Evolutionary conservation across 1,284 basidiomycete genomes (phyloP).

Genomic region (Somion occarium): DNA sequence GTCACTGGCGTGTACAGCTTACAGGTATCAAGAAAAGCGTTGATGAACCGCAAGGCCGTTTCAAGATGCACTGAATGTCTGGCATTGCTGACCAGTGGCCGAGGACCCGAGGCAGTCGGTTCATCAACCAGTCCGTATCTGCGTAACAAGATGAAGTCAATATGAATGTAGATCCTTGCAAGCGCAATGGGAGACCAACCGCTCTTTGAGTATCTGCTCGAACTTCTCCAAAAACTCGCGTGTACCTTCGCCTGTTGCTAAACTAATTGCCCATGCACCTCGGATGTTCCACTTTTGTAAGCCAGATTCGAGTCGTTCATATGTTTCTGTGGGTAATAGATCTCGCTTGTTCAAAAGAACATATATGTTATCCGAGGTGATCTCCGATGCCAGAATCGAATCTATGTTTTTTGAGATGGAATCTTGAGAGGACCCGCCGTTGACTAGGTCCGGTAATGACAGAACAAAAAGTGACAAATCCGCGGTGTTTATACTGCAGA

Average conservation of each 20-base stretch:
- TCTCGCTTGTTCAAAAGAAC: constrained; percentile 78
- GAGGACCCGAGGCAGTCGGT: no score
- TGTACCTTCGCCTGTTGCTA: constrained; percentile 56
- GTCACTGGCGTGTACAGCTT: constrained; percentile 18
- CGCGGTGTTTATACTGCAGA: constrained; percentile 51
- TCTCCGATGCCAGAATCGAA: no score
- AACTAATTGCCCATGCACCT: constrained; percentile 56
- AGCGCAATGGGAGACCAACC: no score
- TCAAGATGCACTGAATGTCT: constrained; percentile 77
- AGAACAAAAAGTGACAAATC: constrained; percentile 78
- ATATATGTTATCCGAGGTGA: constrained; percentile 47
- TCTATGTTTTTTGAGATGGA: no score
- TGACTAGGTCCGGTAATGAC: constrained; percentile 28
- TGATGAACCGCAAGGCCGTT: constrained; percentile 57
- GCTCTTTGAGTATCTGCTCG: constrained; percentile 43
- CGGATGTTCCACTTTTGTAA: constrained; percentile 7
- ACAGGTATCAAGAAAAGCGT: constrained; percentile 63
- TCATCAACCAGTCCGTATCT: no score
- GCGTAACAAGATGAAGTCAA: no score
- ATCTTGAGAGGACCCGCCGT: no score
- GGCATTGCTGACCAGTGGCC: constrained; percentile 72
- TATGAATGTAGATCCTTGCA: no score
- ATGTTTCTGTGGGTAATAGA: constrained; percentile 27
- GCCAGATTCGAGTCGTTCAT: constrained; percentile 9
- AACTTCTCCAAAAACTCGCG: constrained; percentile 55